Percentiles rank a stretch among this genome's conserved stretches.
Conservation (phyloP, 768 basidiomycete species). For the Tulasnella sp. region DNA sequence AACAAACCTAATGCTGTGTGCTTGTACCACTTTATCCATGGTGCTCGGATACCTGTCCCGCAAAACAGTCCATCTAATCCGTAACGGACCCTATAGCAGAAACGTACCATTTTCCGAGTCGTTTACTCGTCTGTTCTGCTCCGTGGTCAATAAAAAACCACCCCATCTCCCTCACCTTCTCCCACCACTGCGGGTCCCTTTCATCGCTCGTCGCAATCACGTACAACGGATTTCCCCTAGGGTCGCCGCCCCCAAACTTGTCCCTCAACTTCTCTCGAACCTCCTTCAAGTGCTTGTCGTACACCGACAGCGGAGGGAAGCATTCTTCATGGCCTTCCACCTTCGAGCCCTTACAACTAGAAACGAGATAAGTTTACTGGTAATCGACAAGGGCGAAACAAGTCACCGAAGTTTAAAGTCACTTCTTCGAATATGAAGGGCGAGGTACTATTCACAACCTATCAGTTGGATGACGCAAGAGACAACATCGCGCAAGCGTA, state of each 20-base stretch:
- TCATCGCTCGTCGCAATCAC: slow-evolving; percentile 19
- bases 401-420: slow-evolving; percentile 11
- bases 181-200: slow-evolving; percentile 9
- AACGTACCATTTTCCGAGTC: slow-evolving; percentile 10
- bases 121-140: not conserved
- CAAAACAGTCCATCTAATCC: not conserved
- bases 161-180: not conserved
- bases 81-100: not conserved
- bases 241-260: not conserved
- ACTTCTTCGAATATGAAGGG: slow-evolving; percentile 16
- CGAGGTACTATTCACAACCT: slow-evolving; percentile 9
- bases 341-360: slow-evolving; percentile 1
- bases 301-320: not conserved
- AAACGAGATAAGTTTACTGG: not conserved
- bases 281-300: not conserved
- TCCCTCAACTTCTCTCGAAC: not conserved
- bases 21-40: slow-evolving; percentile 12
- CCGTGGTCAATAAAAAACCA: slow-evolving; percentile 15
- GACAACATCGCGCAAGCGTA: slow-evolving; percentile 1
- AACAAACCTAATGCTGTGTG: slow-evolving; percentile 16
- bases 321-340: slow-evolving; percentile 7
- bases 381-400: not conserved
- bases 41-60: slow-evolving; percentile 11
- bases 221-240: not conserved
- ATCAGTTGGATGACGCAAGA: not conserved